These are phyloP conservation scores for Funneliformis geosporum DNA, from an alignment of 192 early-diverging fungal genomes.

Conservation along the genomic window DNA sequence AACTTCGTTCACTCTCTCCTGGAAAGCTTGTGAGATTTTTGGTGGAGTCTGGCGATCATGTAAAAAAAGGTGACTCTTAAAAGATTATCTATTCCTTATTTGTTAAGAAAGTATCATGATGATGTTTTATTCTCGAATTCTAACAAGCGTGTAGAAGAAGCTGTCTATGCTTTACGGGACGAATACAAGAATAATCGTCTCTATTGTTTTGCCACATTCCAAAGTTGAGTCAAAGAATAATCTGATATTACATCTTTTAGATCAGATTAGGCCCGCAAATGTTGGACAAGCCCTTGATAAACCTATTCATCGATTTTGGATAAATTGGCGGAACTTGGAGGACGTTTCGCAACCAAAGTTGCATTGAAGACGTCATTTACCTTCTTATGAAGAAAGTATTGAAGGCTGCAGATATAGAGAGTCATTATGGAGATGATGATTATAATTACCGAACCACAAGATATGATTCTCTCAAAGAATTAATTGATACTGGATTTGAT, in stretches of 20 bases:
- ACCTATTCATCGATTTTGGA: conserved; percentile 77
- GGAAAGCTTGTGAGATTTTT: conserved; percentile 95
- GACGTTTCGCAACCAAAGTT: conserved; percentile 80
- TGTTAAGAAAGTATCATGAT: too few relatives aligned
- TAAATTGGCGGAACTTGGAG: conserved; percentile 74
- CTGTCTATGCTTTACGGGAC: conserved; percentile 82
- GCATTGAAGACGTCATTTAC: conserved; percentile 91
- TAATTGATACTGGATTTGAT: conserved; percentile 91
- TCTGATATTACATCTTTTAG: conserved; percentile 75
- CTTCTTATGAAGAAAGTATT: conserved; percentile 92
- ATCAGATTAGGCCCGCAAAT: conserved; percentile 70
- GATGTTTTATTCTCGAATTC: conserved; percentile 75
- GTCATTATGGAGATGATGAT: conserved; percentile 74
- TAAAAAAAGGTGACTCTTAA: conserved; percentile 88
- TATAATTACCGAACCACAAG: conserved; percentile 70
- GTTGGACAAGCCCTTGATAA: conserved; percentile 66
- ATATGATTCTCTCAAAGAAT: conserved; percentile 75
- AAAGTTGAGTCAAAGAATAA: conserved; percentile 80
- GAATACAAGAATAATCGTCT: conserved; percentile 77
- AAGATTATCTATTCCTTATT: too few relatives aligned
- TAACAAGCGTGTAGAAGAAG: conserved; percentile 77
- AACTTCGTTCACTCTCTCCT: conserved; percentile 92
- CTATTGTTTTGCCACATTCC: conserved; percentile 78
- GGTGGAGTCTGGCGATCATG: conserved; percentile 90
- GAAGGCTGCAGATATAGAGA: conserved; percentile 70